Conservation (phyloP, 2,329 filamentous ascomycete species). For the Nemania sp. region DNA sequence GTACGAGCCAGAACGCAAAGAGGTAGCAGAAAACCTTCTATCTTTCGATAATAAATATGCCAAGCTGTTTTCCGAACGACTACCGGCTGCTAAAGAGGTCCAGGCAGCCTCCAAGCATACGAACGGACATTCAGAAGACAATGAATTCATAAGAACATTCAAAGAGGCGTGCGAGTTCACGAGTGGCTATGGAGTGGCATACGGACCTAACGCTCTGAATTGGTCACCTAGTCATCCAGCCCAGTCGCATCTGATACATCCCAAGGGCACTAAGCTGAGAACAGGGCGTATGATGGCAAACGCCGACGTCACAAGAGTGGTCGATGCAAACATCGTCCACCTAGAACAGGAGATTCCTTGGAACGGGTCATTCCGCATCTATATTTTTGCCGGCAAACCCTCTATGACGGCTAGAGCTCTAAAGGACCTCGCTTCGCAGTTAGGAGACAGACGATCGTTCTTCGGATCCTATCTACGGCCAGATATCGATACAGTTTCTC, state of each 20-base stretch:
- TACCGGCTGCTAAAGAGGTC: constrained; percentile 79
- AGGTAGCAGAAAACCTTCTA: constrained; percentile 85
- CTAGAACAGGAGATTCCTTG: constrained; percentile 90
- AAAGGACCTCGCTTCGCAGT: constrained; percentile 73
- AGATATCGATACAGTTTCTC: constrained; percentile 72
- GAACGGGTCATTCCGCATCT: constrained; percentile 89
- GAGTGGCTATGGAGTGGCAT: constrained; percentile 89
- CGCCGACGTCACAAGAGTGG: constrained; percentile 84
- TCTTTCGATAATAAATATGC: constrained; percentile 91
- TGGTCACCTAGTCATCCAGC: constrained; percentile 81
- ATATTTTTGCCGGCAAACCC: constrained; percentile 83
- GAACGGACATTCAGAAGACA: constrained; percentile 64
- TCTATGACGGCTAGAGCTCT: constrained; percentile 71
- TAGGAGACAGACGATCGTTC: constrained; percentile 77
- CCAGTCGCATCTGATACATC: constrained; percentile 76
- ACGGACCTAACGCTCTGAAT: constrained; percentile 84
- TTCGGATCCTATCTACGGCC: constrained; percentile 72
- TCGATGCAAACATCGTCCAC: constrained; percentile 90
- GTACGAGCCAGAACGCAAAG: constrained; percentile 87
- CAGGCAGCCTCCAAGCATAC: constrained; percentile 67
- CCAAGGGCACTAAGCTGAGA: constrained; percentile 72
- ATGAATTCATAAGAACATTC: constrained; percentile 89
- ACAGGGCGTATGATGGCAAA: constrained; percentile 82
- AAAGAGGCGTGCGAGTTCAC: constrained; percentile 94
- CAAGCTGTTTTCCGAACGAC: constrained; percentile 85